Base-by-base conservation (phyloP, 2,329 filamentous ascomycete genomes). In the Pestalotiopsis sp. region DNA sequence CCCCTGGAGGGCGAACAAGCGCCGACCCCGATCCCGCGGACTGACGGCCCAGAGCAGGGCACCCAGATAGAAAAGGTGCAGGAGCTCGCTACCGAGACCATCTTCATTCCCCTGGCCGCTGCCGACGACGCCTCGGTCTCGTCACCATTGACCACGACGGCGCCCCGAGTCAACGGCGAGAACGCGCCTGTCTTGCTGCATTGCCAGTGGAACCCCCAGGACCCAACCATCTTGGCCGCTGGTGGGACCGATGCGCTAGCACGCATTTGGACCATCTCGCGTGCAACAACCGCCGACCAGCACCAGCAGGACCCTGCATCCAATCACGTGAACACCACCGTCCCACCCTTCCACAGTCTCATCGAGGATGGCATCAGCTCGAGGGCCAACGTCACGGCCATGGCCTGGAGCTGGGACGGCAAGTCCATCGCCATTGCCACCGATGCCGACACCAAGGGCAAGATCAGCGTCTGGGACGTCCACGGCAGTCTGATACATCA, bases 201-300 rank as follows among this genome's bases (percentile, higher is more conserved):
- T 80, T 91, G 89, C 85, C 88, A 90, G 84, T 91, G 88, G 87
- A 90, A 87, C 83, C 89, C 89, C 74, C 84, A 79, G 80, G 86
- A 91, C 83, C 86, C 89, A 79, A 88, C 86, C 69, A 82, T 90
- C 81, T 84, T 91, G 84, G 89, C 88, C 80, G 88, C 88, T 84
- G 88, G 87, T 82, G 89, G 89, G 76, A 91, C 88, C 79, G 89
- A 91, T 84, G 88, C 89, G 81, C 88, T 91, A 88, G 89, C 89
- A 84, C 88, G 89, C 72, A 85, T 91, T 81, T 91, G 89, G 89
- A 90, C 87, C 71, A 79, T 91, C 74, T 85, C 86, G 78, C 86
- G 85, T 85, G 83, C 82, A 77, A 80, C 84, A 74, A 81, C 82
- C 73, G 76, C 82, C 70, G 80, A 81, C 65, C 74, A 78, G 58